These are phyloP conservation scores for Daedalea quercina DNA, from an alignment of 768 basidiomycete species.

Conservation along the genomic window DNA sequence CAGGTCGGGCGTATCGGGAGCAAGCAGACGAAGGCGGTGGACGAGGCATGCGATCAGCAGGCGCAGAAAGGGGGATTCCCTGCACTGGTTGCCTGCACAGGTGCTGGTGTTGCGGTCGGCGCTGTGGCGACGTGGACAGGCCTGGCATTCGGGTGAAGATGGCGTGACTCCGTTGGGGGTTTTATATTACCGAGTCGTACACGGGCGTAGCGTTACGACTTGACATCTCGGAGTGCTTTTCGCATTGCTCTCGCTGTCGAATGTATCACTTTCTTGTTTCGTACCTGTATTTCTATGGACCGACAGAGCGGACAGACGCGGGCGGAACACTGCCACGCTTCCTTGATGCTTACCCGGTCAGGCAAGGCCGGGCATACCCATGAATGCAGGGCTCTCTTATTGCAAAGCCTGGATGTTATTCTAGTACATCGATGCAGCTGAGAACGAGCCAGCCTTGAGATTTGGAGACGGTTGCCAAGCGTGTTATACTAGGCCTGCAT, in stretches of 20 bases:
- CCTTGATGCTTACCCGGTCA: background rate
- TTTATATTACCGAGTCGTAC: too few species aligned
- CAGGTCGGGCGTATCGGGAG: background rate
- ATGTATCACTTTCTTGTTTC: background rate
- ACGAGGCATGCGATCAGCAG: background rate
- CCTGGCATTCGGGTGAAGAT: slow-evolving; percentile 41
- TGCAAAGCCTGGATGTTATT: background rate
- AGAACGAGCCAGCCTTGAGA: background rate
- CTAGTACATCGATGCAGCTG: background rate
- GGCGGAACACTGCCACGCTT: background rate
- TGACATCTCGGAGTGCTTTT: background rate
- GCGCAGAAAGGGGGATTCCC: background rate
- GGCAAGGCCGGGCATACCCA: background rate
- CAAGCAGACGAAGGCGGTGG: background rate
- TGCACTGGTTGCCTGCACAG: background rate
- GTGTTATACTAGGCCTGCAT: background rate
- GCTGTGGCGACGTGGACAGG: slow-evolving; percentile 56
- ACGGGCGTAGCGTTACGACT: too few species aligned
- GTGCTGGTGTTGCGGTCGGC: slow-evolving; percentile 54
- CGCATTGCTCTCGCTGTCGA: background rate
- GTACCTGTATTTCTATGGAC: background rate
- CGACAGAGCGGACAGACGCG: background rate
- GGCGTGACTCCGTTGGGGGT: background rate
- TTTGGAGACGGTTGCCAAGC: background rate
- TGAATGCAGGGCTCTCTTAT: background rate